A percentile compares a stretch with the other conserved stretches of the same genome.
phyloP scores from a whole-genome alignment of 768 basidiomycete species.

The Chlorophyllum brunneum region DNA sequence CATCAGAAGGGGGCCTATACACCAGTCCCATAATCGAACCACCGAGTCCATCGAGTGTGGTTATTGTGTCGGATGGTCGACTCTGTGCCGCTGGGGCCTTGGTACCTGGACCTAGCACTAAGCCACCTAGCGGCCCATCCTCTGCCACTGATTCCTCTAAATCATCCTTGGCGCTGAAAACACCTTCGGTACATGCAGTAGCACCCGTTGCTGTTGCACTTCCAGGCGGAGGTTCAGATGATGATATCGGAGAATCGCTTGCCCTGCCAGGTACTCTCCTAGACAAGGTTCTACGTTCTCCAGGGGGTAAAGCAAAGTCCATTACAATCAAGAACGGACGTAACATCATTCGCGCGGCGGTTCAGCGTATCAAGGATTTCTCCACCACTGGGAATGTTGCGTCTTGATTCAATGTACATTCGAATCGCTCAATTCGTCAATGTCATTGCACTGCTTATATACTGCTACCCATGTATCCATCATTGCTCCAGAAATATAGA shows the following conservation, averaged over 20 bases:
- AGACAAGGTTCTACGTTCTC: conserved; percentile 2
- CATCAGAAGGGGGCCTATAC: neutral
- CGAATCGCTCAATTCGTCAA: neutral
- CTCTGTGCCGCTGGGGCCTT: neutral
- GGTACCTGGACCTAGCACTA: neutral
- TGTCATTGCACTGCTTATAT: conserved; percentile 1
- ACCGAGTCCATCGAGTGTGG: neutral
- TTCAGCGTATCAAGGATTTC: conserved; percentile 33
- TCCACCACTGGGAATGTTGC: conserved; percentile 16
- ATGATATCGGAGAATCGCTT: conserved; percentile 28
- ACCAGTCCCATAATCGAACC: conserved; percentile 1
- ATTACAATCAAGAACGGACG: conserved; percentile 20
- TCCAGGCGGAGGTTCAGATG: conserved; percentile 37
- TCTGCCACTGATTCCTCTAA: conserved; percentile 12
- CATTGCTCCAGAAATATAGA: too few species aligned
- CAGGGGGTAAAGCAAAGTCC: conserved; percentile 12
- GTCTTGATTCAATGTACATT: conserved; percentile 2
- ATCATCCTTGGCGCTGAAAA: conserved; percentile 23
- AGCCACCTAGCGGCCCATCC: conserved; percentile 14
- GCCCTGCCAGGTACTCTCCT: conserved; percentile 9
- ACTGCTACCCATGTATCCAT: neutral
- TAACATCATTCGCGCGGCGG: conserved; percentile 34
- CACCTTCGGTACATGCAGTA: conserved; percentile 39
- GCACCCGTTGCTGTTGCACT: conserved; percentile 37
- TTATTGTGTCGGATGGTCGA: neutral